phyloP scores from a whole-genome alignment of 257 asterid species.

The Fraxinus cuspidata region DNA sequence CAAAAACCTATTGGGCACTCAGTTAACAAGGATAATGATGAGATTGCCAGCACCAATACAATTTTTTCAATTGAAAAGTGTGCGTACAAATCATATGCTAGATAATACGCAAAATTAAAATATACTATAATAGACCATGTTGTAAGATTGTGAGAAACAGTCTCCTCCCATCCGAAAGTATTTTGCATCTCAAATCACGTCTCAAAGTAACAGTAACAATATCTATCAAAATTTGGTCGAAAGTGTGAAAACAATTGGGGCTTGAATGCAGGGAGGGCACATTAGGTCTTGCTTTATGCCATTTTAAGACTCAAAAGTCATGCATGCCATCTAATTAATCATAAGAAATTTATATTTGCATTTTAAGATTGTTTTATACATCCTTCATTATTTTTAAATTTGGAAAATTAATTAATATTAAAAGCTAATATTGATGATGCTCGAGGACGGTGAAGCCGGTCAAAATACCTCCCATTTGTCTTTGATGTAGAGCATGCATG shows the following conservation, averaged over 20 bases:
- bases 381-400: not conserved
- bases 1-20: not conserved
- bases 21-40: not conserved
- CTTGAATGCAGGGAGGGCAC: not conserved
- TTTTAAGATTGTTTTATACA: not conserved
- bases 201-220: not conserved
- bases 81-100: not conserved
- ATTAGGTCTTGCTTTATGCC: not conserved
- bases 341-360: not conserved
- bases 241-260: not conserved
- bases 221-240: not conserved
- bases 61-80: not conserved
- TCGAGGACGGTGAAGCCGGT: not conserved
- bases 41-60: not conserved
- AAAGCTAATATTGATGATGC: conserved; percentile 4
- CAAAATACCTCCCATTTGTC: not conserved
- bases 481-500: not conserved
- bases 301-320: not conserved
- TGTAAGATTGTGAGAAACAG: not conserved
- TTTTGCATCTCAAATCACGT: not conserved
- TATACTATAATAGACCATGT: not conserved
- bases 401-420: not conserved
- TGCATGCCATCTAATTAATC: not conserved
- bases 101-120: not conserved
- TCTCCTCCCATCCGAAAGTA: not conserved